Evolutionary conservation across 1,284 basidiomycete species (phyloP).

Genomic region (Uromyces viciae-fabae): DNA sequence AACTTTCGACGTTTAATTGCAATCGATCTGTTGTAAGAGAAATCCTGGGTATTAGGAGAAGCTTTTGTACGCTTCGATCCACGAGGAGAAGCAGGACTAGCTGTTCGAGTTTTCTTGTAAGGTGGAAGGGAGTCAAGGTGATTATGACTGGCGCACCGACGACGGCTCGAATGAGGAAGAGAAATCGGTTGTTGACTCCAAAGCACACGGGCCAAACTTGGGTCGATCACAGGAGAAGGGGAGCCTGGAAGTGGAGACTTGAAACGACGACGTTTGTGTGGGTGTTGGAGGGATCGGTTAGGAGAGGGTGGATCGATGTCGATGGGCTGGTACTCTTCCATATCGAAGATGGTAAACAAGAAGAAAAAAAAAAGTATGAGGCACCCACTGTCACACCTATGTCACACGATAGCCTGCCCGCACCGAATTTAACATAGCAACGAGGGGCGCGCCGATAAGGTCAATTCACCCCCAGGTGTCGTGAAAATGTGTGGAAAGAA

Average conservation of each 20-base stretch:
- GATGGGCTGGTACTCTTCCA: conserved; percentile 7
- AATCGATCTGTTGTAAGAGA: too few relatives aligned
- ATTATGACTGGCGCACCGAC: conserved; percentile 11
- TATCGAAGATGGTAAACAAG: too few relatives aligned
- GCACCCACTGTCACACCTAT: too few relatives aligned
- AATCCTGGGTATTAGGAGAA: not conserved
- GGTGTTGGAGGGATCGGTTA: not conserved
- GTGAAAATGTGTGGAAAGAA: too few relatives aligned
- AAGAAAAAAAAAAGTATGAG: too few relatives aligned
- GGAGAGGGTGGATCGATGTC: not conserved
- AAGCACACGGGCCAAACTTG: not conserved
- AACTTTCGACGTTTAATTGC: too few relatives aligned
- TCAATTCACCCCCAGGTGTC: too few relatives aligned
- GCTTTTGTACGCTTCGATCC: not conserved
- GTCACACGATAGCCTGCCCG: too few relatives aligned
- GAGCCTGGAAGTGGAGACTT: not conserved
- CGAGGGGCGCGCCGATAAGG: too few relatives aligned
- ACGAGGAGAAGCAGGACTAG: not conserved
- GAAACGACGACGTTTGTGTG: not conserved
- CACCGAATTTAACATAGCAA: too few relatives aligned
- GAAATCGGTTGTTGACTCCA: not conserved
- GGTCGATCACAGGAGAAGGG: not conserved
- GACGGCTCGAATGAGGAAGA: not conserved
- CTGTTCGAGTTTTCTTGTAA: not conserved
- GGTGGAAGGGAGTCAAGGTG: not conserved